Conservation (phyloP, 2,329 filamentous ascomycete genomes). For the Stachybotrys echinatus region DNA sequence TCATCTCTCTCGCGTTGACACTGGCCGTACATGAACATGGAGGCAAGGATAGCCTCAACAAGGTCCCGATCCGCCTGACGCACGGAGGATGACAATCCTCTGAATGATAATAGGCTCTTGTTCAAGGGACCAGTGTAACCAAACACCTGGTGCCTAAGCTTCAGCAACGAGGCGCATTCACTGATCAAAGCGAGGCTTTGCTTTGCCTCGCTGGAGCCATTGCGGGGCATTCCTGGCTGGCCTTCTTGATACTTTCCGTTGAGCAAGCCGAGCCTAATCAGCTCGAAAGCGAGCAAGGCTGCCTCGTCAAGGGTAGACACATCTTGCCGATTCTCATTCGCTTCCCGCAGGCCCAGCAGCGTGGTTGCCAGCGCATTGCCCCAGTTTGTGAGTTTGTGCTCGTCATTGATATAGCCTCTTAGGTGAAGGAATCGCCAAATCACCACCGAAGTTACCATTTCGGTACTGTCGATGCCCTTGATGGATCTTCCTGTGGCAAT, state of each 20-base stretch:
- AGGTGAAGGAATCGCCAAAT: slow-evolving; percentile 89
- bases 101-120: slow-evolving; percentile 81
- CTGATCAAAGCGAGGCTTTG: slow-evolving; percentile 76
- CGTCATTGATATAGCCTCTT: slow-evolving; percentile 74
- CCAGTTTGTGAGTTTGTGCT: slow-evolving; percentile 78
- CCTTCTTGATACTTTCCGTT: slow-evolving; percentile 61
- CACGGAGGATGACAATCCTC: slow-evolving; percentile 74
- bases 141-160: slow-evolving; percentile 74
- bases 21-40: slow-evolving; percentile 77
- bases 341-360: slow-evolving; percentile 56
- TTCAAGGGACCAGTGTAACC: slow-evolving; percentile 94
- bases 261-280: slow-evolving; percentile 73
- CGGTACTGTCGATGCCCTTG: slow-evolving; percentile 57
- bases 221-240: slow-evolving; percentile 49
- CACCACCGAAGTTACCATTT: slow-evolving; percentile 66
- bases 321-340: slow-evolving; percentile 36
- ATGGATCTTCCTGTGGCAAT: slow-evolving; percentile 53
- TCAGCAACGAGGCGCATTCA: slow-evolving; percentile 76
- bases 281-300: slow-evolving; percentile 77
- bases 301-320: slow-evolving; percentile 63
- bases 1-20: slow-evolving; percentile 65
- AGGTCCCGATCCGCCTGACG: slow-evolving; percentile 76
- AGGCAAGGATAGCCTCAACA: slow-evolving; percentile 74
- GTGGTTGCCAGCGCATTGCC: slow-evolving; percentile 72
- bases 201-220: slow-evolving; percentile 66